Evolutionary conservation across 768 basidiomycete species (phyloP), one percentile per base, ranked within the genome.

Genomic region (Psilocybe subaeruginosa): DNA sequence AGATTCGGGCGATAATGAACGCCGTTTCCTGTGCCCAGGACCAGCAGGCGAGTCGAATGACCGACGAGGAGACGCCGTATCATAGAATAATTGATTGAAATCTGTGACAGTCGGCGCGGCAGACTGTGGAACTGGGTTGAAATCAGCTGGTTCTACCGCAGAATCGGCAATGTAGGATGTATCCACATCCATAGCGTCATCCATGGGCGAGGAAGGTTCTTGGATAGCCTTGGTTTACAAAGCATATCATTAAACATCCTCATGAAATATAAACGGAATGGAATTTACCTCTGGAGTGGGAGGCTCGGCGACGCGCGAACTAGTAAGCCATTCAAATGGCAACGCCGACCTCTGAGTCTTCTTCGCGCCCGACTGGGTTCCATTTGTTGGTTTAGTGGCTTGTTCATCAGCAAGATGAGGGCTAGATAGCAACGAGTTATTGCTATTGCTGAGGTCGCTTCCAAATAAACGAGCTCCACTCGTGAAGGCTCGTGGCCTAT

Each of bases 171-270:
- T 70, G 61, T 77, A 81, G 17, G 84, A 84, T 16, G 82, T 81
- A 70, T 94, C 92, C 37, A 93, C 82, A 64, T 94, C 92, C 92
- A 93, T 94, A 31, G 87, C 88, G 72, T 91, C 82, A 66, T 86
- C 84, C 46, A 75, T 76, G 30, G 82, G 79, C 54, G 83, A 82
- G 14, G 79, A 72, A 8, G 77, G 74, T 47, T 74, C 70, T 62
- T 75, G 74, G 16, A 77, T 75, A 54, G 74, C 77, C 77, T 81
- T 70, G 70, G 70, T 68, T n/a, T 4, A 7, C 3, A 54, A 50
- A 60, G 29, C 5, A 8, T 14, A 31, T 39, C 31, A 52, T 39
- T 56, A 50, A 49, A 27, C 19, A 51, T 51, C 47, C 59, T 62
- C 51, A 63, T 48, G 9, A 55, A 63, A 46, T 49, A 53, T 27